phyloP scores from a whole-genome alignment of 192 early-diverging fungal genomes.

The Umbelopsis sp. region DNA sequence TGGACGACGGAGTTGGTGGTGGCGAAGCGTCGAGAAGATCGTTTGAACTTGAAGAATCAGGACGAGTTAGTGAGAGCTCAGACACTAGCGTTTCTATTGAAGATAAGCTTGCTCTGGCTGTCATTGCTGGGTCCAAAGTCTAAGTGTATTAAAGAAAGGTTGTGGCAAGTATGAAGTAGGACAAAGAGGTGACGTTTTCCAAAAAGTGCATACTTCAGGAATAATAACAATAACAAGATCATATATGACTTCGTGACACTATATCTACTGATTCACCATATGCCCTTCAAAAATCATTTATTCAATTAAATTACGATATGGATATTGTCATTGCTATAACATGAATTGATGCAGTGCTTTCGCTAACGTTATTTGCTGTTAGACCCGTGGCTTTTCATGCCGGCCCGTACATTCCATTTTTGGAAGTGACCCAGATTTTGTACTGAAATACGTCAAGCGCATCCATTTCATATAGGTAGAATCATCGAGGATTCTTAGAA shows the following conservation, averaged over 20 bases:
- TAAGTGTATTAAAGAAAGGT: neutral
- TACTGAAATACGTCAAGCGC: too few relatives aligned
- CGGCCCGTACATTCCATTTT: neutral
- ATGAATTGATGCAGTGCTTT: too few relatives aligned
- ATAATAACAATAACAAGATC: neutral
- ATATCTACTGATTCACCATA: neutral
- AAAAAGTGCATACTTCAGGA: too few relatives aligned
- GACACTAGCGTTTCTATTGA: constrained; percentile 19
- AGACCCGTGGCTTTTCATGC: neutral
- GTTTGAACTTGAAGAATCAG: constrained; percentile 11
- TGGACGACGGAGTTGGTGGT: constrained; percentile 10
- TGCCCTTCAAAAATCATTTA: too few relatives aligned
- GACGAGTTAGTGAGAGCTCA: constrained; percentile 13
- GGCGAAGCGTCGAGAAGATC: constrained; percentile 8
- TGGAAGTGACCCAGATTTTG: constrained; percentile 5
- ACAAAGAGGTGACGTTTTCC: constrained; percentile 13
- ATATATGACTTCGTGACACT: neutral
- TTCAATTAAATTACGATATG: too few relatives aligned
- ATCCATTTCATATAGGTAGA: too few relatives aligned
- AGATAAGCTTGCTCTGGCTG: constrained; percentile 20
- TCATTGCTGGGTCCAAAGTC: neutral
- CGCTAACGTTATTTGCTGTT: neutral
- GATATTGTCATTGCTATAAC: too few relatives aligned
- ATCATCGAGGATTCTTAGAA: too few relatives aligned
- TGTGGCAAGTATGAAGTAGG: neutral